Base-by-base conservation (phyloP, 164 flowering plant species). In the Saururus chinensis region DNA sequence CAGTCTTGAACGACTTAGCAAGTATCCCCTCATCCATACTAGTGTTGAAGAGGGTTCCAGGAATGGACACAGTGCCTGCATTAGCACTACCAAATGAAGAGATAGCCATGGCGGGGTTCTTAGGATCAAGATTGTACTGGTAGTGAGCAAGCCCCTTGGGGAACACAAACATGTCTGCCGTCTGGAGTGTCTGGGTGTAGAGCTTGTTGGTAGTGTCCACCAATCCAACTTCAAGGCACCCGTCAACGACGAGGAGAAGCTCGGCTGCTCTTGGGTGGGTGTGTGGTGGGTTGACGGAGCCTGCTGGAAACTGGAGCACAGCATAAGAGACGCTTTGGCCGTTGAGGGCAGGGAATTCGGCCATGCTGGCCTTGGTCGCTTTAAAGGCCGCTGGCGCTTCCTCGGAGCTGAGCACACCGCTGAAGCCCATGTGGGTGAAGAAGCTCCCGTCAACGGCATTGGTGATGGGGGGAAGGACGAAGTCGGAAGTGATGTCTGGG, bases 251-350 rank as follows among this genome's bases (percentile, higher is more conserved):
- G 20, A 74, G 41, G 20, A 74, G 59, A 49, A 74, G 77, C 71
- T 75, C 79, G 1, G 81, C 65, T 0, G 81, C 56, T 1, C 76
- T 67, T 0, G 81, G 75, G 40, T 78, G 81, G 20, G 73, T 65
- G 61, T 77, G 78, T n/a, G 70, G 73, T 0, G 78, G 77, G 57
- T 74, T 71, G 24, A 71, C 56, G 2, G 58, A 4, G 14, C 67
- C 65, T 1, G 62, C 56, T 22, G 80, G 77, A 64, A 26, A 73
- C 9, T 60, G 67, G 4, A 68, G 75, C 0, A 73, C 30, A 17
- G 73, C 72, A n/a, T 26, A 49, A 9, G 80, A 76, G n/a, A 71
- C 75, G 19, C 80, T 71, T 37, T 76, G 76, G 0, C 76, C 76
- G 25, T 70, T 57, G 13, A 76, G 68, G 19, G 72, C 72, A 1